Conservation (phyloP, 2,329 filamentous ascomycete genomes). For the Drechmeria coniospora region DNA sequence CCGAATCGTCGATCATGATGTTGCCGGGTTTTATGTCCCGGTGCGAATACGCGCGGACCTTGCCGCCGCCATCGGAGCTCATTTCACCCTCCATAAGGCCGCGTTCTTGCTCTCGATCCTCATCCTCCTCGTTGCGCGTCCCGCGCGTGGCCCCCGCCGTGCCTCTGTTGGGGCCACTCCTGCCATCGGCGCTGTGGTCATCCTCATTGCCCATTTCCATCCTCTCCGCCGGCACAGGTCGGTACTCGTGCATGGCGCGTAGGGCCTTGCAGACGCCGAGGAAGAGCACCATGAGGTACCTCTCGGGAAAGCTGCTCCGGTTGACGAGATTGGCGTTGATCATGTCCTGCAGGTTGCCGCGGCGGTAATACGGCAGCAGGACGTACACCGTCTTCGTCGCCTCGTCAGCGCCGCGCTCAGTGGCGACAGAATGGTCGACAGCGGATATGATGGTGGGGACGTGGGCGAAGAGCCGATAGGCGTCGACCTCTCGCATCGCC, state of each 20-base stretch:
- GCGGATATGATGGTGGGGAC: conserved; percentile 76
- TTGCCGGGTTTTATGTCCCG: conserved; percentile 95
- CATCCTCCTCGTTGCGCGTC: conserved; percentile 43
- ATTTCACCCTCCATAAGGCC: no score
- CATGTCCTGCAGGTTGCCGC: conserved; percentile 91
- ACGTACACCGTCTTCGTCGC: conserved; percentile 89
- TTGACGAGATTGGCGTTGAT: conserved; percentile 99
- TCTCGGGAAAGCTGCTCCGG: conserved; percentile 78
- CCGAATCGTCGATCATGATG: conserved; percentile 95
- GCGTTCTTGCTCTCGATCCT: conserved; percentile 58
- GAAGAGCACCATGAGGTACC: conserved; percentile 76
- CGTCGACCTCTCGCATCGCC: conserved; percentile 93
- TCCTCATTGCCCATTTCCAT: conserved; percentile 36
- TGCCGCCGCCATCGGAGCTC: conserved; percentile 37
- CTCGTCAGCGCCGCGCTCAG: conserved; percentile 50
- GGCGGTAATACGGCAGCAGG: conserved; percentile 82
- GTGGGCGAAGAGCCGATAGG: conserved; percentile 77
- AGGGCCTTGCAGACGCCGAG: conserved; percentile 81
- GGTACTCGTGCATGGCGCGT: conserved; percentile 83
- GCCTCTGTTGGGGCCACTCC: conserved; percentile 4
- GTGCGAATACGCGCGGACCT: conserved; percentile 73
- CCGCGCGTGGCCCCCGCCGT: conserved; percentile 17
- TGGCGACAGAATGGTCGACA: conserved; percentile 68
- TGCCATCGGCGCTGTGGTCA: conserved; percentile 20
- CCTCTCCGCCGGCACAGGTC: conserved; percentile 27